Evolutionary conservation across 2,329 filamentous ascomycete species (phyloP).

Genomic region (Plenodomus lindquistii): DNA sequence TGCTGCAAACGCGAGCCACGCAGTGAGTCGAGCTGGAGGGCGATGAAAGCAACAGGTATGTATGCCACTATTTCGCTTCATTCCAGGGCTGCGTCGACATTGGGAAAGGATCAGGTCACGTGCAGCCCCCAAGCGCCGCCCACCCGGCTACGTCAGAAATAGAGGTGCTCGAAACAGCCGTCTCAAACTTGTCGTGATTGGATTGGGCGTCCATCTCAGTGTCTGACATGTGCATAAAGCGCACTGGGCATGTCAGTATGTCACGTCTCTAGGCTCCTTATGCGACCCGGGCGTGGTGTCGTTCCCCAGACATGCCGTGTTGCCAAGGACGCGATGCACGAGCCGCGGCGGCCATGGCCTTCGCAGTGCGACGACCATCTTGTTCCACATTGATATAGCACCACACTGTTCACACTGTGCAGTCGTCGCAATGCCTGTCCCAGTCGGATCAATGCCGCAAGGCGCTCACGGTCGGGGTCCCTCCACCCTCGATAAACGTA

Average conservation of each 20-base stretch:
- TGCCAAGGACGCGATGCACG: constrained; percentile 10
- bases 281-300: constrained; percentile 13
- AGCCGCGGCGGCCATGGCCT: constrained; percentile 18
- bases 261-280: background rate
- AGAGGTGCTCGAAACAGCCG: background rate
- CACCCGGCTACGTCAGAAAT: constrained; percentile 3
- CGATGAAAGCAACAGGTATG: background rate
- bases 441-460: constrained; percentile 51
- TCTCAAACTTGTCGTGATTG: background rate
- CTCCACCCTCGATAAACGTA: constrained; percentile 73
- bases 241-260: background rate
- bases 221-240: background rate
- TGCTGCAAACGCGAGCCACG: constrained; percentile 1
- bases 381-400: constrained; percentile 4
- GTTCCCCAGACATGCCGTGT: constrained; percentile 11
- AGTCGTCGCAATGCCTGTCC: constrained; percentile 58
- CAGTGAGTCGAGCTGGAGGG: constrained; percentile 1
- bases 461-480: constrained; percentile 53
- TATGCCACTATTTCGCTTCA: constrained; percentile 20
- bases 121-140: constrained; percentile 8
- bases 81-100: constrained; percentile 14
- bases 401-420: too few relatives aligned
- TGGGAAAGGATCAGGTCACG: constrained; percentile 18
- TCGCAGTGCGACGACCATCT: constrained; percentile 14
- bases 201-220: background rate